Evolutionary conservation across 345 rosid genomes (phyloP).

Genomic region (Pseudoturritis turrita): DNA sequence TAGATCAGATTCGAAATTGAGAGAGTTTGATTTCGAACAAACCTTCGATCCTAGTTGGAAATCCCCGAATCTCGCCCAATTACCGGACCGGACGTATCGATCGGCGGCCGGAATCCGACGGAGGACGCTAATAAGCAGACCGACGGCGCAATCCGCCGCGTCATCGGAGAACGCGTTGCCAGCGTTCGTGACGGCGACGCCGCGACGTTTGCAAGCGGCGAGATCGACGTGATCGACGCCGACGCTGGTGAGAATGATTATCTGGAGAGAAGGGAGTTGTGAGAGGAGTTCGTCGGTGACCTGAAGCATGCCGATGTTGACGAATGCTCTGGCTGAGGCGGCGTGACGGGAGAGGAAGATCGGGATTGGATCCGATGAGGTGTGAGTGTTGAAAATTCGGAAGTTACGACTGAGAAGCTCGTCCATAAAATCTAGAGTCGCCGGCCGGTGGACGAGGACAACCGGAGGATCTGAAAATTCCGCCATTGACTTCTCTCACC

Average conservation of each 20-base stretch:
- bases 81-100: constrained; percentile 37
- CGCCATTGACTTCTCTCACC: too few relatives aligned
- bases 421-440: not conserved
- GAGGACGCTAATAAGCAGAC: constrained; percentile 45
- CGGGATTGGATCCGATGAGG: constrained; percentile 29
- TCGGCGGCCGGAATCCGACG: constrained; percentile 46
- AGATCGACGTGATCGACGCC: constrained; percentile 52
- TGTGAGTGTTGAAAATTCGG: not conserved
- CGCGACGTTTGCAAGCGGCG: constrained; percentile 48
- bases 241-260: constrained; percentile 43
- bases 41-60: constrained; percentile 52
- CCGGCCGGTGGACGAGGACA: not conserved
- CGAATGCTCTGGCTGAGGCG: constrained; percentile 32
- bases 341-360: constrained; percentile 30
- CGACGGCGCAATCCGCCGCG: constrained; percentile 53
- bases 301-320: constrained; percentile 21
- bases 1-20: too few relatives aligned
- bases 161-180: constrained; percentile 41
- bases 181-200: constrained; percentile 38
- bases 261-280: constrained; percentile 34
- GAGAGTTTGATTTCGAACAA: too few relatives aligned
- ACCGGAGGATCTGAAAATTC: not conserved
- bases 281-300: constrained; percentile 30
- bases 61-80: constrained; percentile 38
- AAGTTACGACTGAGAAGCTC: not conserved